These are phyloP conservation scores for Circinella minor DNA, from an alignment of 371 early-diverging fungal species.

Conservation along the genomic window DNA sequence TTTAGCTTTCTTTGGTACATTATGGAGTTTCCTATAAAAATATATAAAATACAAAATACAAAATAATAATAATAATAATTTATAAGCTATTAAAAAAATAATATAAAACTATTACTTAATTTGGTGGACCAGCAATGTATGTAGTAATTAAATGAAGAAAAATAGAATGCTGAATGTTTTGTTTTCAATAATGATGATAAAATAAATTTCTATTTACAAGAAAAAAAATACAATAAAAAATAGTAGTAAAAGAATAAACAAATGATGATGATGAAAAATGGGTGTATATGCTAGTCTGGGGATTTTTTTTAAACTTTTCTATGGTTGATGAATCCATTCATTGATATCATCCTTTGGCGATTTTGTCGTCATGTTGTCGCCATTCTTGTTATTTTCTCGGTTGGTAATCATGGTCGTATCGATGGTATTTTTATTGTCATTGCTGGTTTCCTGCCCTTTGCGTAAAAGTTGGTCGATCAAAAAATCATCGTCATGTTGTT, in stretches of 20 bases:
- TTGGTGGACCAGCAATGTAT: too few species aligned
- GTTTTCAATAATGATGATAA: too few species aligned
- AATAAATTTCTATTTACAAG: constrained; percentile 4
- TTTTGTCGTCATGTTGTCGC: not conserved
- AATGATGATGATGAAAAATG: too few species aligned
- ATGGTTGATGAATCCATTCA: constrained; percentile 28
- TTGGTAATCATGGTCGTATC: not conserved
- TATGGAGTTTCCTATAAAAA: constrained; percentile 38
- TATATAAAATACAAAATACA: too few species aligned
- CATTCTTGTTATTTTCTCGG: constrained; percentile 1
- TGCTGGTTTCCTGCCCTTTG: not conserved
- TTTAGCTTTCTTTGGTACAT: constrained; percentile 40
- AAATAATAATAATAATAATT: too few species aligned
- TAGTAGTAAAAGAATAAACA: too few species aligned
- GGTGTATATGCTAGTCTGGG: too few species aligned
- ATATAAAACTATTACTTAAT: too few species aligned
- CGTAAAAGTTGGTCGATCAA: constrained; percentile 5
- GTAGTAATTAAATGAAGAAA: too few species aligned
- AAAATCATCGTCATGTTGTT: not conserved
- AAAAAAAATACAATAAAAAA: not conserved
- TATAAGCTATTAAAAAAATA: too few species aligned
- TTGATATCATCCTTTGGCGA: constrained; percentile 12
- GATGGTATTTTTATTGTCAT: not conserved
- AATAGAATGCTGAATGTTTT: too few species aligned
- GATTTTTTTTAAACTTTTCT: not conserved